A percentile compares a stretch with the other conserved stretches of the same genome.
These are phyloP conservation scores for Bolboschoenus planiculmis DNA, from an alignment of 176 grass and related monocot species.

Conservation along the genomic window DNA sequence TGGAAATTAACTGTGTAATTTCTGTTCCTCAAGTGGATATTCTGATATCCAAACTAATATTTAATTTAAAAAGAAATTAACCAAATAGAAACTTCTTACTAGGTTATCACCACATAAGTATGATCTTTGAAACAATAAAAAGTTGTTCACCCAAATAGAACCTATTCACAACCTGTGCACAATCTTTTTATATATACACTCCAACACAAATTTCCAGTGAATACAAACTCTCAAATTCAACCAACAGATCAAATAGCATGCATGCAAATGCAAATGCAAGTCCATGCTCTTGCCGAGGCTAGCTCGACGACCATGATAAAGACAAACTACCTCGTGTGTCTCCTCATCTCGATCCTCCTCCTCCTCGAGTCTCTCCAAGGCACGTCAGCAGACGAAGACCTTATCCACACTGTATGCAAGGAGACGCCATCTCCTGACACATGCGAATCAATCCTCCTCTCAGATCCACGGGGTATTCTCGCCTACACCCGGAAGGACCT, in stretches of 20 bases:
- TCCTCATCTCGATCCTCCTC: background rate
- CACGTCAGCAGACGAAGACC: background rate
- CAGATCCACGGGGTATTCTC: background rate
- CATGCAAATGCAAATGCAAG: background rate
- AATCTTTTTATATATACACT: background rate
- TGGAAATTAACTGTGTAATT: too few relatives aligned
- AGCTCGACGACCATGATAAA: background rate
- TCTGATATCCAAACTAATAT: background rate
- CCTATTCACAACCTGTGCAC: background rate
- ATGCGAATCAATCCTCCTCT: background rate
- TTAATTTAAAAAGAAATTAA: background rate
- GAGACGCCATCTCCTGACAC: background rate
- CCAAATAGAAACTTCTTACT: too few relatives aligned
- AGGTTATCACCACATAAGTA: background rate
- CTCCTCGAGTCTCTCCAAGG: background rate
- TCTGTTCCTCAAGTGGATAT: background rate
- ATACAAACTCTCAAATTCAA: background rate
- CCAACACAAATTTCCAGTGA: background rate
- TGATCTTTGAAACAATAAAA: background rate
- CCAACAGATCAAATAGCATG: background rate
- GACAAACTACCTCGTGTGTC: background rate
- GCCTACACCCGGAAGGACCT: background rate
- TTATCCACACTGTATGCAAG: background rate
- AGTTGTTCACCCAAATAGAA: background rate
- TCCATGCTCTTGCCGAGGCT: background rate